A percentile compares a stretch with the other conserved stretches of the same genome.
Conservation (phyloP, 306 rosid species). For the Cucumis cinereus region DNA sequence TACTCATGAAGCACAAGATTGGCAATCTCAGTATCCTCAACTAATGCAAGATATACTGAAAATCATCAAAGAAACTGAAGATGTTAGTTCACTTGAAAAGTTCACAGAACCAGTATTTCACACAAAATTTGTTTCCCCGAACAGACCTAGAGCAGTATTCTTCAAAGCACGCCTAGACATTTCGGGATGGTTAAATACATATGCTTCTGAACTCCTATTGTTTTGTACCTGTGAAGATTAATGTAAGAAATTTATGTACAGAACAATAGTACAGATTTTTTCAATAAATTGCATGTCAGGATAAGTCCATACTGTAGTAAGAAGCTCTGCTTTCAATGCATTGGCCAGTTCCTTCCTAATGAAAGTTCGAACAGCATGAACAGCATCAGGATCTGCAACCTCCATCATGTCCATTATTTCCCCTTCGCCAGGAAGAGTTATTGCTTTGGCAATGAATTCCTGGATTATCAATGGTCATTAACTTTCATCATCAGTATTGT, state of each 20-base stretch:
- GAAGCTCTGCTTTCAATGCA: constrained; percentile 67
- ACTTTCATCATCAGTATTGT: constrained; percentile 8
- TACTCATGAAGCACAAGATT: constrained; percentile 58
- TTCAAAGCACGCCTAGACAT: constrained; percentile 92
- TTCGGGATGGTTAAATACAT: constrained; percentile 57
- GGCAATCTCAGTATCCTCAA: constrained; percentile 45
- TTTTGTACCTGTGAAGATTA: constrained; percentile 45
- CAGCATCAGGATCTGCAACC: constrained; percentile 98
- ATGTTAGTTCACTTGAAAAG: constrained; percentile 7
- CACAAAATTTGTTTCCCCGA: constrained; percentile 3
- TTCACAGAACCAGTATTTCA: not conserved
- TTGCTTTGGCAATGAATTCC: constrained; percentile 95
- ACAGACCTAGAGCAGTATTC: constrained; percentile 74
- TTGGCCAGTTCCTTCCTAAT: constrained; percentile 79
- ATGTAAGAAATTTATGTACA: not conserved
- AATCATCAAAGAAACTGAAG: constrained; percentile 18
- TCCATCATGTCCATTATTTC: constrained; percentile 98
- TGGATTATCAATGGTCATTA: constrained; percentile 18
- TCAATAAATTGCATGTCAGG: constrained; percentile 8
- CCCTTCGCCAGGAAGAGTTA: constrained; percentile 93
- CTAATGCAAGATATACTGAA: constrained; percentile 65
- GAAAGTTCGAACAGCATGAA: constrained; percentile 70
- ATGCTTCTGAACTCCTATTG: constrained; percentile 61
- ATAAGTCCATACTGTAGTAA: constrained; percentile 39
- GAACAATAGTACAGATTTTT: constrained; percentile 3